These are phyloP conservation scores for Saccharomycopsis guyanensis DNA, from an alignment of 805 yeast species.

Conservation along the genomic window DNA sequence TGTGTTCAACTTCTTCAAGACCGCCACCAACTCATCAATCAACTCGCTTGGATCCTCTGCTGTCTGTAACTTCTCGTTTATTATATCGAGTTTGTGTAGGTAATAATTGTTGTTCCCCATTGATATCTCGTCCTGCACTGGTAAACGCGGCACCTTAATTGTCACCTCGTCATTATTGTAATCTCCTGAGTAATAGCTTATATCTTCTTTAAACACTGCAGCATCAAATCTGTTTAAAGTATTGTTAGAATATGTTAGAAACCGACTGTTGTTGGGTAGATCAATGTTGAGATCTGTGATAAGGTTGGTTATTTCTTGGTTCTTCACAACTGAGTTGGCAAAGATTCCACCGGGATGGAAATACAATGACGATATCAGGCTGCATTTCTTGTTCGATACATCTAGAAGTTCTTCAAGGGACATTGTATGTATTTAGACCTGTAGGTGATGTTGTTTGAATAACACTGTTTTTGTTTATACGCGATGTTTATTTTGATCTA, in stretches of 20 bases:
- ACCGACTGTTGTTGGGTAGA: constrained; percentile 1
- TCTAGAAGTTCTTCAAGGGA: background rate
- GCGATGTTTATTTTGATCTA: no score
- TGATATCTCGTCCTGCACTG: constrained; percentile 10
- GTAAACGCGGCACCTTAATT: constrained; percentile 9
- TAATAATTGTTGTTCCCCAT: constrained; percentile 10
- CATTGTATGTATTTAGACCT: no score
- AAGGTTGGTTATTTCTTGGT: constrained; percentile 17
- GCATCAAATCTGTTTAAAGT: constrained; percentile 14
- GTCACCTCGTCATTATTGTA: constrained; percentile 14
- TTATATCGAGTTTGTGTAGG: constrained; percentile 5
- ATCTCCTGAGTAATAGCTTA: constrained; percentile 7
- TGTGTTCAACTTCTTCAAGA: constrained; percentile 14
- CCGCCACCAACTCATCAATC: constrained; percentile 8
- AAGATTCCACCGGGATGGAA: constrained; percentile 16
- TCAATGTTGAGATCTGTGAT: constrained; percentile 18
- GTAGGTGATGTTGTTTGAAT: no score
- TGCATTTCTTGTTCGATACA: background rate
- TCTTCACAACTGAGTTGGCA: constrained; percentile 16
- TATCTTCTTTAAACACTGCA: constrained; percentile 1
- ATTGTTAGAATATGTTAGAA: constrained; percentile 8
- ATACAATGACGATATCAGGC: background rate
- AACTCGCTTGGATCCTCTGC: background rate
- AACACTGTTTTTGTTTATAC: no score
- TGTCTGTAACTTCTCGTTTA: constrained; percentile 2